Evolutionary conservation across 1,284 basidiomycete species (phyloP).

Genomic region (Porodaedalea pini): DNA sequence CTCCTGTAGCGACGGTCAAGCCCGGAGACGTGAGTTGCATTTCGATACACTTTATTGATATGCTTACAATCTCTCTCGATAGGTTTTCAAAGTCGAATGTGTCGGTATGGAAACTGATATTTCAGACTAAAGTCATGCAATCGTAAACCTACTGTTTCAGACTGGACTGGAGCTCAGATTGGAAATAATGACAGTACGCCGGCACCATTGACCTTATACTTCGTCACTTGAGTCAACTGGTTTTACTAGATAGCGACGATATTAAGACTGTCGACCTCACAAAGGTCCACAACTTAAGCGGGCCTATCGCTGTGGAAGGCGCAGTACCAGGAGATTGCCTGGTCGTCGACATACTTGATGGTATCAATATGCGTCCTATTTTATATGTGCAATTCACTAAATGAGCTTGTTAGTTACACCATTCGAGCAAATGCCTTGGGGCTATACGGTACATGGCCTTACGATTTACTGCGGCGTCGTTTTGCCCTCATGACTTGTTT

Average conservation of each 20-base stretch:
- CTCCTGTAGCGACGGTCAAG: constrained; percentile 59
- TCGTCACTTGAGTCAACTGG: neutral
- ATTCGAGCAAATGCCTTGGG: constrained; percentile 79
- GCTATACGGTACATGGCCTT: constrained; percentile 54
- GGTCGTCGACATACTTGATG: constrained; percentile 70
- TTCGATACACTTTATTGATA: constrained; percentile 10
- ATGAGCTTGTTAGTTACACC: constrained; percentile 46
- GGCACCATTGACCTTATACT: neutral
- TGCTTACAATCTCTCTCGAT: neutral
- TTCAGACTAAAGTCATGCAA: too few species aligned
- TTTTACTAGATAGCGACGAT: constrained; percentile 55
- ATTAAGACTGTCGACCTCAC: constrained; percentile 62
- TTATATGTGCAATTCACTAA: neutral
- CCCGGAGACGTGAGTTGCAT: constrained; percentile 48
- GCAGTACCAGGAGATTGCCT: constrained; percentile 78
- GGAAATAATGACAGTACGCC: constrained; percentile 67
- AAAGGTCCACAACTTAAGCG: constrained; percentile 70
- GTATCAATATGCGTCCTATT: constrained; percentile 29
- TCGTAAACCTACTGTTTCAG: constrained; percentile 30
- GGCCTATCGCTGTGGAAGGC: constrained; percentile 70
- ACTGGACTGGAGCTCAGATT: constrained; percentile 76
- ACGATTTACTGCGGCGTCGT: constrained; percentile 9
- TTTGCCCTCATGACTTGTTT: constrained; percentile 2
- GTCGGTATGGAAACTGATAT: constrained; percentile 47
- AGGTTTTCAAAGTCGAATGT: constrained; percentile 75